Conservation (phyloP, 192 early-diverging fungal species). For the Irineochytrium annulatum region DNA sequence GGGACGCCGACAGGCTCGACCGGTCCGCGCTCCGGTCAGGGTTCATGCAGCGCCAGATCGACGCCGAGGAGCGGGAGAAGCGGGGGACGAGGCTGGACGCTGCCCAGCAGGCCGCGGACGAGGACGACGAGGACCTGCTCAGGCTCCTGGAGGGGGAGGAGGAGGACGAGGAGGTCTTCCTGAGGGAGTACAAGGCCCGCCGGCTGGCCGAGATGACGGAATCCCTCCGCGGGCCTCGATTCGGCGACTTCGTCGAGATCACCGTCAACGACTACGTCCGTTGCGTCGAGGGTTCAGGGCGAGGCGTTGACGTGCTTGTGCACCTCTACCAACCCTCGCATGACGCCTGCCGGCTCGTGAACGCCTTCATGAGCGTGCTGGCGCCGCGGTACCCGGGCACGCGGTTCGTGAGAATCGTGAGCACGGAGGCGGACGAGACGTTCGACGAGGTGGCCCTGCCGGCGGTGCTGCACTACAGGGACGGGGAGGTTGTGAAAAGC, state of each 20-base stretch:
- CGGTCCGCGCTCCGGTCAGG: constrained; percentile 38
- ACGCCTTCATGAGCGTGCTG: constrained; percentile 61
- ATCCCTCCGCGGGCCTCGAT: not conserved
- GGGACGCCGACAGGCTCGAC: constrained; percentile 14
- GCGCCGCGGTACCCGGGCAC: constrained; percentile 67
- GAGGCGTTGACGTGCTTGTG: constrained; percentile 41
- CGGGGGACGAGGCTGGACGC: constrained; percentile 4
- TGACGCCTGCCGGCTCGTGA: constrained; percentile 69
- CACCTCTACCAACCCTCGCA: constrained; percentile 45
- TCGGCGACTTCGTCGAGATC: constrained; percentile 33
- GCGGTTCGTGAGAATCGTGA: constrained; percentile 88
- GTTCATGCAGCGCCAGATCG: constrained; percentile 47
- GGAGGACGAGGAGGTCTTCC: constrained; percentile 38
- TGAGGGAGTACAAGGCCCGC: constrained; percentile 32
- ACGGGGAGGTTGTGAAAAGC: constrained; percentile 31
- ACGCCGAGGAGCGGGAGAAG: constrained; percentile 32
- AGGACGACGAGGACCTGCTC: constrained; percentile 34
- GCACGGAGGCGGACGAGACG: constrained; percentile 42
- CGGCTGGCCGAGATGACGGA: constrained; percentile 26
- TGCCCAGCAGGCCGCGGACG: constrained; percentile 23
- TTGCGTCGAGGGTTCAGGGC: constrained; percentile 34
- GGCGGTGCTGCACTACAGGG: constrained; percentile 42
- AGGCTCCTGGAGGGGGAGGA: constrained; percentile 18
- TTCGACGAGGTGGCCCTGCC: constrained; percentile 54
- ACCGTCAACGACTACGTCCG: constrained; percentile 40